Evolutionary conservation across 805 yeast genomes (phyloP), one percentile per base, ranked within the genome.

Genomic region (Spathaspora hagerdaliae): DNA sequence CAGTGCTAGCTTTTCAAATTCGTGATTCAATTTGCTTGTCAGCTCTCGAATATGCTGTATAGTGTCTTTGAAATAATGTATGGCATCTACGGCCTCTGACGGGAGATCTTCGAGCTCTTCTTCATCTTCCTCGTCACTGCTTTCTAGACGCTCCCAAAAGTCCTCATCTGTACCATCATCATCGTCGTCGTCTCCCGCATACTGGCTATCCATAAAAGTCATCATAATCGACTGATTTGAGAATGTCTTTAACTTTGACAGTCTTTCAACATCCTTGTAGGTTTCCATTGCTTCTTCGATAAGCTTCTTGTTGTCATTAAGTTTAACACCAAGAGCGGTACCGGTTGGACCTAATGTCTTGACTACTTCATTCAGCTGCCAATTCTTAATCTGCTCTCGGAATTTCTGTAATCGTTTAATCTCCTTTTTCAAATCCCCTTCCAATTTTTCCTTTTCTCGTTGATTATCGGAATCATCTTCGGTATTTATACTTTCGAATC

Each of bases 241-340:
- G 47, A 65, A 72, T 3, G 74, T 63, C 50, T 72, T 72, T 67
- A 71, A 65, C 50, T 71, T 72, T 7, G 72, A 64, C 39, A 61
- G 57, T 43, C 69, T 64, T 46, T 71, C 76, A 27, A 72, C 75
- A 26, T 67, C 74, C 47, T 71, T 72, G 48, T 69, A 72, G 35
- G 65, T 64, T 46, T 71, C 75, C 75, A 72, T 71, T 19, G 75
- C 74, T 50, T 69, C 75, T 44, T 71, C 76, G 26, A 72, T 72
- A 27, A 64, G 54, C 47, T 63, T 56, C 45, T 73, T 63, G 48
- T 69, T 66, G 42, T 70, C 75, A 35, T 63, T 67, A 36, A 66
- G 55, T 51, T 60, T 61, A 32, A 48, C 43, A 11, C 48, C 42
- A 27, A 46, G 46, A 1, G 51, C 45, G 27, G 48, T 48, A 12